Percentiles rank a stretch among this genome's conserved stretches.
phyloP scores from a whole-genome alignment of 1,284 basidiomycete genomes.

The Heliocybe sulcata region DNA sequence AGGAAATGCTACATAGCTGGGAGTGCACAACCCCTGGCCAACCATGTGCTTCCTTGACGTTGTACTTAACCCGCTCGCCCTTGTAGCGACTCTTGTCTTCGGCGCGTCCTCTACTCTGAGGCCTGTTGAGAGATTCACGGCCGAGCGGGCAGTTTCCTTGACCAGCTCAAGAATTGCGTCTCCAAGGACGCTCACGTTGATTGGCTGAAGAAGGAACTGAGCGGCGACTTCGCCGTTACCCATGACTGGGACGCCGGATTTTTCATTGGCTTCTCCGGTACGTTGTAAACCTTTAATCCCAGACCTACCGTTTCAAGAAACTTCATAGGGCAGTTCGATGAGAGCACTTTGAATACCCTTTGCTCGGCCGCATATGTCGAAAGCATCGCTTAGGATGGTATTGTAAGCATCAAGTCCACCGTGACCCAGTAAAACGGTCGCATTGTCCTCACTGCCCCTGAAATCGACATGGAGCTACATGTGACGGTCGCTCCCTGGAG shows the following conservation, averaged over 20 bases:
- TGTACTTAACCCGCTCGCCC: slow-evolving; percentile 16
- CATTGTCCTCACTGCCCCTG: no score
- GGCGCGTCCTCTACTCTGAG: slow-evolving; percentile 19
- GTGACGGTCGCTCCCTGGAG: no score
- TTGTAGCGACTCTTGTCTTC: slow-evolving; percentile 20
- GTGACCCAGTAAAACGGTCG: no score
- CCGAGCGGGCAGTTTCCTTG: slow-evolving; percentile 36
- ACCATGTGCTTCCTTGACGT: slow-evolving; percentile 17
- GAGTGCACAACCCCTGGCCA: background rate
- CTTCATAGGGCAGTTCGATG: no score
- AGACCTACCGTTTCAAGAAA: no score
- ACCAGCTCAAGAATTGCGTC: slow-evolving; percentile 51
- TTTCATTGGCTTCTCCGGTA: slow-evolving; percentile 58
- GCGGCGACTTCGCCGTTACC: slow-evolving; percentile 20
- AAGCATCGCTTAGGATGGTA: no score
- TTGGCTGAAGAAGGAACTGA: slow-evolving; percentile 26
- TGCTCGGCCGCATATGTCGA: no score
- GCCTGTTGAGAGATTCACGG: slow-evolving; percentile 31
- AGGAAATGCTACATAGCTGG: no score
- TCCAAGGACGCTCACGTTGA: slow-evolving; percentile 20
- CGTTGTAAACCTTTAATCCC: slow-evolving; percentile 4
- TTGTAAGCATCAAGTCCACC: no score
- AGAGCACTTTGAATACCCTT: no score
- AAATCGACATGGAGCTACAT: no score
- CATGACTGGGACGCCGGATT: slow-evolving; percentile 28